These are phyloP conservation scores for Tetragonia tetragonoides DNA, from an alignment of 148 eudicot genomes.

Conservation along the genomic window DNA sequence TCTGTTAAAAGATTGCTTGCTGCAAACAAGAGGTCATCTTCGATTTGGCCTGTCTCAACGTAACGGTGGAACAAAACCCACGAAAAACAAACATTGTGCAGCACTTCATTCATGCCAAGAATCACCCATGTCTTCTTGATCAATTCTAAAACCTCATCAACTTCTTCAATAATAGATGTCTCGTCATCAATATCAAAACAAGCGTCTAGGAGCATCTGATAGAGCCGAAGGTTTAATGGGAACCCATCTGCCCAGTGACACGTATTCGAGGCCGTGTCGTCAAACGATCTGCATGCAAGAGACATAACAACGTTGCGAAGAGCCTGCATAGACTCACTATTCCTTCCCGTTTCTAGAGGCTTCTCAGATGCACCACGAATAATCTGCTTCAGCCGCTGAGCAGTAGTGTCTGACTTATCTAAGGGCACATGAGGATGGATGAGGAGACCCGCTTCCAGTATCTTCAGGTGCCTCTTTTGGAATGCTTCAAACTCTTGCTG, in stretches of 20 bases:
- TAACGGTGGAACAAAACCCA: conserved; percentile 79
- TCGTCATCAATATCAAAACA: conserved; percentile 80
- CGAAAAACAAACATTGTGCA: conserved; percentile 78
- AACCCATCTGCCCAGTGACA: conserved; percentile 98
- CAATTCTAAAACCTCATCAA: conserved; percentile 84
- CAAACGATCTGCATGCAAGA: conserved; percentile 77
- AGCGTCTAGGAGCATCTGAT: conserved; percentile 73
- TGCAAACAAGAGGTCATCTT: conserved; percentile 73
- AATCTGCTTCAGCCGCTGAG: conserved; percentile 62
- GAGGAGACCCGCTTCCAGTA: conserved; percentile 86
- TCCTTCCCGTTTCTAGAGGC: conserved; percentile 73
- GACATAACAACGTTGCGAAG: conserved; percentile 56
- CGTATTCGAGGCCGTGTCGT: conserved; percentile 53
- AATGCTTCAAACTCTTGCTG: conserved; percentile 68
- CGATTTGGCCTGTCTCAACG: conserved; percentile 62
- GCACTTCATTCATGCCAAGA: conserved; percentile 67
- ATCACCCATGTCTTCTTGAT: conserved; percentile 87
- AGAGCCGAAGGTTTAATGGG: conserved; percentile 74
- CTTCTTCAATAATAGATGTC: conserved; percentile 69
- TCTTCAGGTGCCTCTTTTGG: conserved; percentile 73
- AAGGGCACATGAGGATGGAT: conserved; percentile 68
- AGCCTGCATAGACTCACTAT: conserved; percentile 59
- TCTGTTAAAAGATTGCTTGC: conserved; percentile 63
- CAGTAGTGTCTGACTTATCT: conserved; percentile 46
- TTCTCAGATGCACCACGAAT: conserved; percentile 48